Evolutionary conservation across 108 stramenopile species (phyloP).

Genomic region (Nannochloropsis salina): DNA sequence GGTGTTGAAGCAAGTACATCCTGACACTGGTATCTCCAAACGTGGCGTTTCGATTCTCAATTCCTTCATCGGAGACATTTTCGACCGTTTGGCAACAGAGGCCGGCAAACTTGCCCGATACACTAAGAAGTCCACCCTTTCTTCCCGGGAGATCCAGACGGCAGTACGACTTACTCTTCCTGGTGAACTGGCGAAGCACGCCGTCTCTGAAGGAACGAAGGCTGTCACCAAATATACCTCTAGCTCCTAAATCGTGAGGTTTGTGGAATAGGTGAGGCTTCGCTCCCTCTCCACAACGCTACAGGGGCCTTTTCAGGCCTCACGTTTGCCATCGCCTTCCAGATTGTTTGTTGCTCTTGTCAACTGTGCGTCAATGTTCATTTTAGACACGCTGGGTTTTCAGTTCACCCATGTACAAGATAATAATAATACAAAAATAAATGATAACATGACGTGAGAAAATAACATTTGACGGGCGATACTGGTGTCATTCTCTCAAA

Average conservation of each 20-base stretch:
- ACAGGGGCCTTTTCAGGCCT: constrained; percentile 9
- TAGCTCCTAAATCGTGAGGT: constrained; percentile 3
- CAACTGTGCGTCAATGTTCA: neutral
- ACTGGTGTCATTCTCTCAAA: too few relatives aligned
- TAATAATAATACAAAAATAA: too few relatives aligned
- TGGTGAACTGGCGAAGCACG: constrained; percentile 87
- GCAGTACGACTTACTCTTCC: constrained; percentile 78
- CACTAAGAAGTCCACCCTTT: constrained; percentile 85
- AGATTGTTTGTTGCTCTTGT: too few relatives aligned
- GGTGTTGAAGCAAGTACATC: constrained; percentile 65
- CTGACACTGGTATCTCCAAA: constrained; percentile 78
- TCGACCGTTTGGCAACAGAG: constrained; percentile 76
- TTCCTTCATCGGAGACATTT: constrained; percentile 86
- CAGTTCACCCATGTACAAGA: neutral
- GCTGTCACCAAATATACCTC: constrained; percentile 58
- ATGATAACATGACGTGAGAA: too few relatives aligned
- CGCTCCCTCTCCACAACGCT: neutral
- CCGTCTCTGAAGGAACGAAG: constrained; percentile 65
- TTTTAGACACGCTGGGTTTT: neutral
- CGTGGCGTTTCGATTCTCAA: constrained; percentile 83
- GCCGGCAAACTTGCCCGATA: constrained; percentile 72
- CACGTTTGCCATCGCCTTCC: neutral
- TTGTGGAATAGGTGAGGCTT: neutral
- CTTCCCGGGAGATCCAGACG: constrained; percentile 78
- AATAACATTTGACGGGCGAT: too few relatives aligned